Conservation (phyloP, 345 rosid species). For the Moricandia moricandioides region DNA sequence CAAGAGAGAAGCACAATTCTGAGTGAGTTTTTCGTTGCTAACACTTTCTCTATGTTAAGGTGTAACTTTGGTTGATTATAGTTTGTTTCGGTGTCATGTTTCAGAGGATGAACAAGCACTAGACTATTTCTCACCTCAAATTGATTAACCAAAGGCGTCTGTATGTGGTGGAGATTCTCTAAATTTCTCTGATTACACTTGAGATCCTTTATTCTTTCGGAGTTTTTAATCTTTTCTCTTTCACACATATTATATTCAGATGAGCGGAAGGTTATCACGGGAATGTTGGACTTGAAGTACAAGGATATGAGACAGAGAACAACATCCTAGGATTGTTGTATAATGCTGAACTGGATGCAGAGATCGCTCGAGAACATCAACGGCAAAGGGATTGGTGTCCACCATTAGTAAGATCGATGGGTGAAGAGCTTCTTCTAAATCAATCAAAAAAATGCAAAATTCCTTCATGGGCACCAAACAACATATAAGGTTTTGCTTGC, state of each 20-base stretch:
- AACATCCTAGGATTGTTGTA: too few relatives aligned
- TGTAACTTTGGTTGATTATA: not conserved
- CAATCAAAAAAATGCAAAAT: too few relatives aligned
- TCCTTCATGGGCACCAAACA: too few relatives aligned
- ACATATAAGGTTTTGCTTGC: not conserved
- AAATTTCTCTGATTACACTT: not conserved
- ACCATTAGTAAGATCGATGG: too few relatives aligned
- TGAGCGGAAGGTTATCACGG: too few relatives aligned
- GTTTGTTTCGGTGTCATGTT: conserved; percentile 17
- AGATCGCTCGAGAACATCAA: too few relatives aligned
- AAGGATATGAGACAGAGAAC: too few relatives aligned
- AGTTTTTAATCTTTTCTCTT: not conserved
- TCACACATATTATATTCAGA: too few relatives aligned
- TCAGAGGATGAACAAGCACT: conserved; percentile 53
- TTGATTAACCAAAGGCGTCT: conserved; percentile 8
- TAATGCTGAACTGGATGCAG: too few relatives aligned
- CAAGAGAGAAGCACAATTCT: conserved; percentile 51
- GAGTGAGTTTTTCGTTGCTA: conserved; percentile 42
- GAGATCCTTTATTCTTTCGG: not conserved
- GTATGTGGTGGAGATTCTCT: too few relatives aligned
- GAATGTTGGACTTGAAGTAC: not conserved
- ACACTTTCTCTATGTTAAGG: not conserved
- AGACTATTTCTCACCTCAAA: conserved; percentile 53
- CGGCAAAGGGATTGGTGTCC: too few relatives aligned
- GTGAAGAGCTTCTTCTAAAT: too few relatives aligned